Evolutionary conservation across 345 rosid species (phyloP).

Genomic region (Conringia planisiliqua): DNA sequence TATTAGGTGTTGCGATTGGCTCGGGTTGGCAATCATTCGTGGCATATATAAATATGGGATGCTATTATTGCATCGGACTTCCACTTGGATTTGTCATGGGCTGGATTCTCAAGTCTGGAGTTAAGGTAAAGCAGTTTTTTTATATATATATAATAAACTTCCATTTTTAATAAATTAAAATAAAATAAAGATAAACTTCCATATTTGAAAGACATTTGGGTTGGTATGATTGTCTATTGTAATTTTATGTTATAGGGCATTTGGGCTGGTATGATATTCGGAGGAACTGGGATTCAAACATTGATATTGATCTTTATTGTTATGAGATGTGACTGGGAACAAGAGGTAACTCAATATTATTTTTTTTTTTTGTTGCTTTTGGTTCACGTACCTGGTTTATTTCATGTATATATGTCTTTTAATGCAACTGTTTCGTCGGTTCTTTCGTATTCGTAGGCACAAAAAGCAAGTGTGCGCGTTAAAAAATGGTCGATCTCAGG

Average conservation of each 20-base stretch:
- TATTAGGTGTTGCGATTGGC: constrained; percentile 70
- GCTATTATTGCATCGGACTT: constrained; percentile 61
- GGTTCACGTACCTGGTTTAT: background rate
- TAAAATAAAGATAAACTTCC: too few relatives aligned
- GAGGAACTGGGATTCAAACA: constrained; percentile 59
- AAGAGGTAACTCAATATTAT: constrained; percentile 37
- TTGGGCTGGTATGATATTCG: constrained; percentile 48
- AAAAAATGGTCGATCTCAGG: background rate
- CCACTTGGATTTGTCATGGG: constrained; percentile 65
- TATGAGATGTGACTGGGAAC: constrained; percentile 46
- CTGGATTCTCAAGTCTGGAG: constrained; percentile 48
- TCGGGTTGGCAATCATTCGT: constrained; percentile 75
- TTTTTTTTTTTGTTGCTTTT: background rate
- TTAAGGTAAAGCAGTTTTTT: background rate
- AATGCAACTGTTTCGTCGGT: background rate
- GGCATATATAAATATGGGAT: constrained; percentile 63
- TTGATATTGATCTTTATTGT: constrained; percentile 45
- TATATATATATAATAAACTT: too few relatives aligned
- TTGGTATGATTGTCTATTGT: background rate
- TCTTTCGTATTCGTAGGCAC: background rate
- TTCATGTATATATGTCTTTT: background rate
- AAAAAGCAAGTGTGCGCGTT: constrained; percentile 12
- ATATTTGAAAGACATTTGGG: background rate
- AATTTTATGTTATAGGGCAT: constrained; percentile 12
- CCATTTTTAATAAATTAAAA: too few relatives aligned